These are phyloP conservation scores for Chlamydomonas sphaeroides DNA, from an alignment of 139 green algal genomes.

Conservation along the genomic window DNA sequence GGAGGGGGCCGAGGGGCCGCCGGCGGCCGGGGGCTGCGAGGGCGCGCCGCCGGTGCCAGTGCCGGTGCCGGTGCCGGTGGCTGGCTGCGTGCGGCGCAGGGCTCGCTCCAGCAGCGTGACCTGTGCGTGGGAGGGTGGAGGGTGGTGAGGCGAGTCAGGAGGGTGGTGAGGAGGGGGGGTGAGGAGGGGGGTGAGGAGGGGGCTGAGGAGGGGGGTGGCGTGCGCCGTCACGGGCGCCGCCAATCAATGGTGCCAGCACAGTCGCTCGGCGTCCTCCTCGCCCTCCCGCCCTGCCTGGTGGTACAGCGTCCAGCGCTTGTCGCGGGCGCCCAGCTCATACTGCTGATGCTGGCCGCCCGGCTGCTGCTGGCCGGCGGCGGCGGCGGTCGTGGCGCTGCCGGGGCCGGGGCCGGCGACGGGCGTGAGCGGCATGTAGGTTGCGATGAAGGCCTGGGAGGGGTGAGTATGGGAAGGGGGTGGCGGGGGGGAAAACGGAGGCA, in stretches of 20 bases:
- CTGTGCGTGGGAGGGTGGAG: conserved; percentile 29
- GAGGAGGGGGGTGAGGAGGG: too few species aligned
- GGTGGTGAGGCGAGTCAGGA: too few species aligned
- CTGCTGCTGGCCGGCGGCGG: background rate
- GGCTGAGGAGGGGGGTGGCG: too few species aligned
- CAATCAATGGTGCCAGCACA: too few species aligned
- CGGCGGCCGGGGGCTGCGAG: background rate
- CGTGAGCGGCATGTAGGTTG: conserved; percentile 39
- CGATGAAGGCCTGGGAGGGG: conserved; percentile 26
- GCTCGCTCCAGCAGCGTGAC: conserved; percentile 76
- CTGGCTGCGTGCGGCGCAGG: conserved; percentile 46
- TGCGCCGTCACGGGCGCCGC: too few species aligned
- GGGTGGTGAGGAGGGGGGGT: too few species aligned
- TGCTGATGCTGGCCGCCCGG: background rate
- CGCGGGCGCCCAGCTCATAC: conserved; percentile 8
- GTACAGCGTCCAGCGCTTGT: conserved; percentile 69
- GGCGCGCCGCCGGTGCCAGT: background rate
- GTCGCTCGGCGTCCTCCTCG: too few species aligned
- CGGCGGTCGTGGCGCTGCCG: background rate
- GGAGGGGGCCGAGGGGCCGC: too few species aligned
- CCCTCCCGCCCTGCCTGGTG: conserved; percentile 56
- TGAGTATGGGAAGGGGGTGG: background rate
- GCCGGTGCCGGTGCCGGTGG: background rate
- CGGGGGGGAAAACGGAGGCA: too few species aligned
- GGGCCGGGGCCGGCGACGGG: background rate